Base-by-base conservation (phyloP, 768 basidiomycete genomes). In the Sistotremastrum suecicum region DNA sequence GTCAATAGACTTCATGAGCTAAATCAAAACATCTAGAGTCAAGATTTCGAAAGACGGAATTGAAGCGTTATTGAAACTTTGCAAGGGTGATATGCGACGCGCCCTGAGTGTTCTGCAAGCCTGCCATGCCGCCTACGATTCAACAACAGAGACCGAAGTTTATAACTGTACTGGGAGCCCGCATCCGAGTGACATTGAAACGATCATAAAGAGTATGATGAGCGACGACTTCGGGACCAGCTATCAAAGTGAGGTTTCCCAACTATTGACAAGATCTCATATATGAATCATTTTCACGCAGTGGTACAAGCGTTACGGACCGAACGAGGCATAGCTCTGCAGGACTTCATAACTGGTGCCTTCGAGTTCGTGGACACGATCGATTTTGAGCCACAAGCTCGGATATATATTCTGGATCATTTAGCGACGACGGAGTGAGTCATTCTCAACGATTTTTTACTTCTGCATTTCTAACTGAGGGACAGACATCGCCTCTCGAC, bases 151-250 rank as follows among this genome's bases (percentile, higher is more conserved):
- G 64, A 77, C 78, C 0, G 90, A 95, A 51, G 78, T 99, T 28
- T 99, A 98, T 62, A 88, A 83, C 53, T 98, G 94, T 60, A 98
- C 95, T 0, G 95, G 95, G 37, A 92, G 80, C 53, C 95, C 95
- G 12, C 91, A 97, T 59, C 95, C 95, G 0, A 73, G 76, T 30
- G 95, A 99, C 63, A 89, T 99, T 40, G 89, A 92, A 58, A 75
- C 77, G 7, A 84, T 99, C 37, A 87, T 98, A 33, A 81, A 87
- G 51, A 87, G 85, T 6, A 98, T 99, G 95, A 75, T 98, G 57
- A 75, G 82, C 3, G 91, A 97, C 54, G 91, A 95, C 55, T 98
- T 98, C 53, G 90, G 89, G 1, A 91, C 84, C 0, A 79, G 84
- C 11, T 91, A 91, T 59, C 76, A 80, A 56, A 77, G 87, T 87